Base-by-base conservation (phyloP, 192 early-diverging fungal genomes). In the Coemansia biformis region DNA sequence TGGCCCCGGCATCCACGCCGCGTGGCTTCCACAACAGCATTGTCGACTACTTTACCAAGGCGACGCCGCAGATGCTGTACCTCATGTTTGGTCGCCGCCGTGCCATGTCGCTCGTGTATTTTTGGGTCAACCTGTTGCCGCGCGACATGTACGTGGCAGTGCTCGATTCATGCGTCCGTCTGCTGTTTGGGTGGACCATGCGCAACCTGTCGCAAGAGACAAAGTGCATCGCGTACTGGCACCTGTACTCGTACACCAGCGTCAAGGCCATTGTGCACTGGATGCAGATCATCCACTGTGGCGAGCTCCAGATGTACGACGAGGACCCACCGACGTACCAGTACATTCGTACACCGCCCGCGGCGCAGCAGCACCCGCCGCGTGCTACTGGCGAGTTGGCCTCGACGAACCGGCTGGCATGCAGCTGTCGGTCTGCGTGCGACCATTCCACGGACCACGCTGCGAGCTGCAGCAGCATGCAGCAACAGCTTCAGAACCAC, bases 281-380 rank as follows among this genome's bases (percentile, higher is more conserved):
- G 90, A 93, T 96, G 75, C 92, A 96, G 74, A 96, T 96, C 48
- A 93, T 96, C 35, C 70, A 89, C 16, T 83, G 84, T 16, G 83
- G 83, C 9, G 76, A 76, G 19, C 86, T 96, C 34, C 91, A 94
- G 51, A 93, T 92, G 90, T 96, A 90, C 51, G 91, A 96, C 51
- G 93, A 96, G 18, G 75, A 81, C 7, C 85, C 89, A 38, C 62
- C 66, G 4, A 61, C 59, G 5, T 38, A 74, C 63, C 52, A 66
- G 74, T 31, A 71, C 61, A 29, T 65, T 5, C 66, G 57, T 54
- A 30, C 66, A n/a, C n/a, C n/a, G 9, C 44, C 63, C 11, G 26
- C 28, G 0, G 31, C 22, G 16, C 30, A 43, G 9, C 17, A 34
- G 5, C 39, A 30, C 1, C 21, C 23, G 17, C n/a, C 9, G 2